Conservation (phyloP, 140 eudicot species). For the Ambrosia hybrid region DNA sequence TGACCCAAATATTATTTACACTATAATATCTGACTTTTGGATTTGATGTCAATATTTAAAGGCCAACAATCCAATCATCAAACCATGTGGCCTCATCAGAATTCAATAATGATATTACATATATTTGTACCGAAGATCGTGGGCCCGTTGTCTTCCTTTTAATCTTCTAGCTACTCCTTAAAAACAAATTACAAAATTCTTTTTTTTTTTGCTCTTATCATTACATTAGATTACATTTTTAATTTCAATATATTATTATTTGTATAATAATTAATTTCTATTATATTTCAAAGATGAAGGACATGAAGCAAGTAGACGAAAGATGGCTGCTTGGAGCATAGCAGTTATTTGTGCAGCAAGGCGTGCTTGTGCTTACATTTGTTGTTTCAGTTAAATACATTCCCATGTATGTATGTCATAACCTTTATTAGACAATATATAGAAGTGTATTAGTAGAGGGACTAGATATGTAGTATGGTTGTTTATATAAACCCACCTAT, state of each 20-base stretch:
- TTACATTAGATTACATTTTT: background rate
- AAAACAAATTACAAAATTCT: background rate
- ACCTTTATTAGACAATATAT: too few species aligned
- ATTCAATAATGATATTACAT: constrained; percentile 26
- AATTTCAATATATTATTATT: background rate
- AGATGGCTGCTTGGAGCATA: constrained; percentile 64
- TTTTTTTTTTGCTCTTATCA: background rate
- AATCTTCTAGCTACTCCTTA: constrained; percentile 10
- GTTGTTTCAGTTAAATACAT: constrained; percentile 52
- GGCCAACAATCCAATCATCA: too few species aligned
- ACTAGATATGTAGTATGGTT: too few species aligned
- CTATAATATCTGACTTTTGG: too few species aligned
- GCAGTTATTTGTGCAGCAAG: constrained; percentile 43
- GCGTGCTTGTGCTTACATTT: constrained; percentile 55
- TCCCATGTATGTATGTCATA: constrained; percentile 27
- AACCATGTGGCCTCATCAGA: constrained; percentile 48
- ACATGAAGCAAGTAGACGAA: constrained; percentile 47
- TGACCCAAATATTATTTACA: too few species aligned
- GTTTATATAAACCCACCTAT: too few species aligned
- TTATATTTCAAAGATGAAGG: constrained; percentile 27
- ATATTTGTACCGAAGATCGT: constrained; percentile 24
- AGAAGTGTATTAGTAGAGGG: too few species aligned
- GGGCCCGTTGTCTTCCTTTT: constrained; percentile 22
- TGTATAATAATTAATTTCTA: constrained; percentile 1
- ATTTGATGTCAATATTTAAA: too few species aligned